Conservation (phyloP, 352 stramenopile species). For the Globisporangium canariense region DNA sequence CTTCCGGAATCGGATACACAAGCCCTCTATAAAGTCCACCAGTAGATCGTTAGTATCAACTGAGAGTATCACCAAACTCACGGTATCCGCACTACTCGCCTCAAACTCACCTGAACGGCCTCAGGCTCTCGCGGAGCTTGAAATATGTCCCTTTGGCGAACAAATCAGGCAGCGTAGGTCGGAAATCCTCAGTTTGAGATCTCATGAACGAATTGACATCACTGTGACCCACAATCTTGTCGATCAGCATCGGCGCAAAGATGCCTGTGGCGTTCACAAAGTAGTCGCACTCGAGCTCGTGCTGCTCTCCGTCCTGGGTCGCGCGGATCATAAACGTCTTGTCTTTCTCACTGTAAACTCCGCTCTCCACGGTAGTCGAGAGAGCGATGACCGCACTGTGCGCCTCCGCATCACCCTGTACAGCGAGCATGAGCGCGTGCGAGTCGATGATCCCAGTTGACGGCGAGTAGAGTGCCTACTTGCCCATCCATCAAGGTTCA, state of each 20-base stretch:
- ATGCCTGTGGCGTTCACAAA: slow-evolving; percentile 94
- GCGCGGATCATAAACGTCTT: slow-evolving; percentile 36
- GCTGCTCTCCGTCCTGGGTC: slow-evolving; percentile 32
- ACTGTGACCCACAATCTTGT: slow-evolving; percentile 20
- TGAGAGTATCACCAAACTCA: not conserved
- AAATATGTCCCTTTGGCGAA: slow-evolving; percentile 98
- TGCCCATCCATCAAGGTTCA: not conserved
- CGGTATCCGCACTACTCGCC: not conserved
- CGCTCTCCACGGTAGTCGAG: slow-evolving; percentile 53
- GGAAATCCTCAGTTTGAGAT: not conserved
- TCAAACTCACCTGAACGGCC: slow-evolving; percentile 51
- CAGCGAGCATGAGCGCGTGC: slow-evolving; percentile 87
- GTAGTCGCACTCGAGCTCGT: slow-evolving; percentile 85
- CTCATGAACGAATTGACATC: too few relatives aligned
- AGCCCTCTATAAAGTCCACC: slow-evolving; percentile 53
- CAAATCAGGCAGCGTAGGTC: slow-evolving; percentile 42
- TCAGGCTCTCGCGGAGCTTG: slow-evolving; percentile 47
- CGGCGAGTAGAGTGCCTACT: slow-evolving; percentile 87
- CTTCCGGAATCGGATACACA: slow-evolving; percentile 95
- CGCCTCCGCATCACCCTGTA: slow-evolving; percentile 90
- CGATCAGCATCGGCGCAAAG: slow-evolving; percentile 47
- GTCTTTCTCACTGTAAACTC: slow-evolving; percentile 24
- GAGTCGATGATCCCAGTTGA: slow-evolving; percentile 96
- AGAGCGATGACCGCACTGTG: slow-evolving; percentile 83
- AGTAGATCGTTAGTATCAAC: too few relatives aligned